Evolutionary conservation across 768 basidiomycete species (phyloP), one percentile per base, ranked within the genome.

Genomic region (Termitomyces sp.): DNA sequence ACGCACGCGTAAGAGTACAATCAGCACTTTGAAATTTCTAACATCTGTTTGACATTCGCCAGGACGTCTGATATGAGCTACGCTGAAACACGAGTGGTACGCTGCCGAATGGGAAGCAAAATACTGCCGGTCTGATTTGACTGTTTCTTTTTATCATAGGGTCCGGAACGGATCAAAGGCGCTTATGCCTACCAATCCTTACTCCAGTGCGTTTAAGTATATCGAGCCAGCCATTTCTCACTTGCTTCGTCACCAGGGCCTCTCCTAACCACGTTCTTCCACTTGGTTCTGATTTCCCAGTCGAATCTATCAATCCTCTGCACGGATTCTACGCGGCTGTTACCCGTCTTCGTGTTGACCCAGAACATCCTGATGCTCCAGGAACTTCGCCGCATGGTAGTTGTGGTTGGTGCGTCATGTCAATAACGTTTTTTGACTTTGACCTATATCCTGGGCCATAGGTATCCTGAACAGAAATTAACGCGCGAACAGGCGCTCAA

Each of bases 51-150:
- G 51, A 38, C 6, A 9, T 20, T 50, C n/a, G 56, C 16, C 64
- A 91, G 88, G 59, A 91, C 87, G 40, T 93, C 88, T 52, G 93
- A 95, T 62, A 97, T 97, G 95, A 82, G 84, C 75, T 98, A 95
- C 66, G 95, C 94, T 1, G 93, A 97, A 70, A 77, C 71, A 8
- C 84, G 95, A 60, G 69, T 98, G 63, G 91, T 89, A 64, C 38
- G 76, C 50, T 16, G 36, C 8, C 10, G 43, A 47, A 16, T 14
- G 18, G 40, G 8, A 41, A 18, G 9, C 26, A 48, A 36, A 20
- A 20, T 30, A 30, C 20, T 4, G 30, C 4, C 13, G 26, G 26
- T 50, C 30, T 23, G 14, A 50, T 30, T 18, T 28, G 32, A 32
- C 18, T 23, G 23, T 23, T 36, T 14, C 5, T 41, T 20, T 43